These are phyloP conservation scores for Aspergillus sp. DNA, from an alignment of 2,329 filamentous ascomycete genomes.

Conservation along the genomic window DNA sequence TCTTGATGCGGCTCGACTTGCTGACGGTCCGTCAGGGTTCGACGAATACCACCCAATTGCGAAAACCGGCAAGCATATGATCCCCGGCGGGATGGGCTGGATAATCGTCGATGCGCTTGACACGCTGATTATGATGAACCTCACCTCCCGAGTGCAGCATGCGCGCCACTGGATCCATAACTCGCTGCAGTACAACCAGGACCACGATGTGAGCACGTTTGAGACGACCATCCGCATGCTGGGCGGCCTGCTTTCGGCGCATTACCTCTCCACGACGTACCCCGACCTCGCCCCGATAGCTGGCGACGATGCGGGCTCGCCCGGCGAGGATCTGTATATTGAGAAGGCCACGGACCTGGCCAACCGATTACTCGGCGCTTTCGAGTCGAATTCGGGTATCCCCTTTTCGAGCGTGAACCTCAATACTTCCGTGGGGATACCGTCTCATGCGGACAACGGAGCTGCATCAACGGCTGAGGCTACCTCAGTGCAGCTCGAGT, in stretches of 20 bases:
- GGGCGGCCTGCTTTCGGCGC: conserved; percentile 81
- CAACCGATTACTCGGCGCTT: conserved; percentile 76
- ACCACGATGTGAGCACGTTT: conserved; percentile 94
- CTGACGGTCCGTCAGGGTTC: conserved; percentile 23
- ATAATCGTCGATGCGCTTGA: conserved; percentile 95
- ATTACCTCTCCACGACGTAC: conserved; percentile 82
- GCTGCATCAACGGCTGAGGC: conserved; percentile 92
- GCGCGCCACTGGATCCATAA: conserved; percentile 83
- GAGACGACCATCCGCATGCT: conserved; percentile 98
- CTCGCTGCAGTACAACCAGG: conserved; percentile 73
- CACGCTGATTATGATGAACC: conserved; percentile 96
- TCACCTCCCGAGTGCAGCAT: conserved; percentile 73
- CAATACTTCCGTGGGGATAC: conserved; percentile 63
- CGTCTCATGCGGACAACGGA: conserved; percentile 73
- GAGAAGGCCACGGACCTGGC: conserved; percentile 93
- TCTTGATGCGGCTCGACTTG: not conserved
- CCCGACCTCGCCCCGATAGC: conserved; percentile 66
- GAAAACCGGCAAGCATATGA: conserved; percentile 75
- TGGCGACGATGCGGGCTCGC: conserved; percentile 60
- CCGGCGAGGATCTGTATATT: conserved; percentile 84
- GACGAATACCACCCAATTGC: conserved; percentile 82
- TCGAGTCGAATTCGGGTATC: conserved; percentile 75
- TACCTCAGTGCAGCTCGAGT: conserved; percentile 83
- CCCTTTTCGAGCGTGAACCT: conserved; percentile 88
- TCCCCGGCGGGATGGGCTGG: conserved; percentile 83